A percentile compares a stretch with the other conserved stretches of the same genome.
Conservation (phyloP, 805 yeast species). For the Sugiyamaella chiloensis region DNA sequence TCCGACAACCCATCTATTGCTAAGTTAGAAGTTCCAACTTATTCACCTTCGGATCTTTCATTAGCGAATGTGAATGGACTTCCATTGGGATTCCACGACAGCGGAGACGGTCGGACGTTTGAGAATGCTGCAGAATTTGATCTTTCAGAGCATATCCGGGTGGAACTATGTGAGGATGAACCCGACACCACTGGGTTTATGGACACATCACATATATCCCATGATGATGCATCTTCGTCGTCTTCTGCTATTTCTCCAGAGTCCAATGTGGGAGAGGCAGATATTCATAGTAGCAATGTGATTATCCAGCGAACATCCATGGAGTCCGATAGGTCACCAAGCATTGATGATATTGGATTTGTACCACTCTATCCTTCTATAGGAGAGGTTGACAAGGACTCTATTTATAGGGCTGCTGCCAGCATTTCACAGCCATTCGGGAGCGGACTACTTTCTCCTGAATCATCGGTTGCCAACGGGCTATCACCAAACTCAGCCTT, state of each 20-base stretch:
- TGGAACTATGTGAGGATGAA: conserved; percentile 23
- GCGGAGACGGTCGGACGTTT: not conserved
- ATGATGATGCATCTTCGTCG: conserved; percentile 7
- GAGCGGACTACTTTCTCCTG: not conserved
- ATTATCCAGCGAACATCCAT: conserved; percentile 2
- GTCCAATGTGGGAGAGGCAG: conserved; percentile 4
- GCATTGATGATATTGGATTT: not conserved
- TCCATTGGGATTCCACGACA: not conserved
- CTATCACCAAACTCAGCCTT: not conserved
- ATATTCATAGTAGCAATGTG: not conserved
- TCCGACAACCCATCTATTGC: not conserved
- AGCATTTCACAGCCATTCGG: too few relatives aligned
- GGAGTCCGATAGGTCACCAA: conserved; percentile 4
- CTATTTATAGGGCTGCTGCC: too few relatives aligned
- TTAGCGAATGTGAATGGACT: not conserved
- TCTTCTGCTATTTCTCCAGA: conserved; percentile 6
- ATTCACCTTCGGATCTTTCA: not conserved
- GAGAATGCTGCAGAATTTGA: conserved; percentile 16
- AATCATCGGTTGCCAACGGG: not conserved
- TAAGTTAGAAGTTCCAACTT: not conserved
- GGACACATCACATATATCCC: conserved; percentile 2
- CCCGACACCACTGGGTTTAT: conserved; percentile 5
- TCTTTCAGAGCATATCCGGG: conserved; percentile 24
- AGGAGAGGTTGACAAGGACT: not conserved
- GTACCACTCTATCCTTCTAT: not conserved